A percentile compares a stretch with the other conserved stretches of the same genome.
These are phyloP conservation scores for Strobilomyces echinocephalus DNA, from an alignment of 768 basidiomycete species.

Conservation along the genomic window DNA sequence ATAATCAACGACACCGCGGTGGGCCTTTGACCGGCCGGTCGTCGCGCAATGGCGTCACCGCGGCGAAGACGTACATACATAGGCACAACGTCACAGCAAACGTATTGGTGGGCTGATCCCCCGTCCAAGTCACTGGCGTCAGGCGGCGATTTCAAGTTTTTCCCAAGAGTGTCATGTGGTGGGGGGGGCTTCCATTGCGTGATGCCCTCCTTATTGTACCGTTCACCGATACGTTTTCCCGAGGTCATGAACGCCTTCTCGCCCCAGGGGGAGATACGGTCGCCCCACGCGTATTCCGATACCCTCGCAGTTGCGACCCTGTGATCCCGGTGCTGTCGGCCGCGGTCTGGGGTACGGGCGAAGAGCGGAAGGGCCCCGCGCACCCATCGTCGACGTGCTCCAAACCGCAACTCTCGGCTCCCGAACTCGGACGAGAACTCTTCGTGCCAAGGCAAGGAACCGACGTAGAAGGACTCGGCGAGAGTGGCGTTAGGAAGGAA, in stretches of 20 bases:
- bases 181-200: too few species aligned
- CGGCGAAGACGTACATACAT: too few species aligned
- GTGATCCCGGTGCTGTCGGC: neutral
- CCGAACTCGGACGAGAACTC: neutral
- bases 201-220: too few species aligned
- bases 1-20: too few species aligned
- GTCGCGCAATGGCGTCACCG: too few species aligned
- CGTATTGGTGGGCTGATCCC: too few species aligned
- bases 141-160: too few species aligned
- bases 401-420: neutral
- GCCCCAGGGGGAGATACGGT: neutral
- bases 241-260: neutral
- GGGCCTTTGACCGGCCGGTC: too few species aligned
- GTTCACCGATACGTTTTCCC: too few species aligned
- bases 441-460: neutral
- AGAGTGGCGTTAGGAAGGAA: neutral
- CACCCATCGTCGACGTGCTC: neutral
- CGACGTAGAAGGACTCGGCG: neutral
- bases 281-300: neutral
- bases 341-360: neutral
- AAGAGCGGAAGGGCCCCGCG: neutral
- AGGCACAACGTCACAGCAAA: too few species aligned
- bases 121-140: too few species aligned
- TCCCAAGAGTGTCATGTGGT: neutral
- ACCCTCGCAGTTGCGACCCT: neutral